Conservation (phyloP, 2,329 filamentous ascomycete genomes). For the Leptographium lundbergii region DNA sequence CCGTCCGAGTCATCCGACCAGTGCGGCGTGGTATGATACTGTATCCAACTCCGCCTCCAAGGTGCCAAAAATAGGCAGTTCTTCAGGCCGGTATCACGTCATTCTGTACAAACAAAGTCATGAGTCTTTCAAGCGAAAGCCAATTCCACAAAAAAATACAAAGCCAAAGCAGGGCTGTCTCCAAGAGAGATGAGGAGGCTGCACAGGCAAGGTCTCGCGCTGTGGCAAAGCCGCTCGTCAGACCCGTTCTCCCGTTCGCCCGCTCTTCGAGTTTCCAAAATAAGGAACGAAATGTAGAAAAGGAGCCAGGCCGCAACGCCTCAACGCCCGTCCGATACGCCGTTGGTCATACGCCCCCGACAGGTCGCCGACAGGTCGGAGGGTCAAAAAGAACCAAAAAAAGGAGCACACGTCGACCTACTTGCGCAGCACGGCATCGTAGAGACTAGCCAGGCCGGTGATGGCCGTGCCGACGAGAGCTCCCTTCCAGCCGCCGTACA, state of each 20-base stretch:
- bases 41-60: neutral
- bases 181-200: neutral
- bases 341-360: constrained; percentile 1
- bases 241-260: no score
- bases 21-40: neutral
- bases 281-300: neutral
- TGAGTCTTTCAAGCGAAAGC: neutral
- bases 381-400: neutral
- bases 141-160: neutral
- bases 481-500: constrained; percentile 61
- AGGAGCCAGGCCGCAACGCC: constrained; percentile 7
- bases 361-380: neutral
- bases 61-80: neutral
- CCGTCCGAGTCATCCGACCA: no score
- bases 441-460: constrained; percentile 56
- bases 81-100: neutral
- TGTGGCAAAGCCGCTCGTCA: no score
- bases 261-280: no score
- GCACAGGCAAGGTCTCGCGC: no score
- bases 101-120: constrained; percentile 1
- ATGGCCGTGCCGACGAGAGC: constrained; percentile 56
- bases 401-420: constrained; percentile 20
- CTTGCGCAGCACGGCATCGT: constrained; percentile 65
- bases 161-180: neutral
- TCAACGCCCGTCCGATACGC: constrained; percentile 8